Evolutionary conservation across 306 rosid species (phyloP).

Genomic region (Quercus agrifolia): DNA sequence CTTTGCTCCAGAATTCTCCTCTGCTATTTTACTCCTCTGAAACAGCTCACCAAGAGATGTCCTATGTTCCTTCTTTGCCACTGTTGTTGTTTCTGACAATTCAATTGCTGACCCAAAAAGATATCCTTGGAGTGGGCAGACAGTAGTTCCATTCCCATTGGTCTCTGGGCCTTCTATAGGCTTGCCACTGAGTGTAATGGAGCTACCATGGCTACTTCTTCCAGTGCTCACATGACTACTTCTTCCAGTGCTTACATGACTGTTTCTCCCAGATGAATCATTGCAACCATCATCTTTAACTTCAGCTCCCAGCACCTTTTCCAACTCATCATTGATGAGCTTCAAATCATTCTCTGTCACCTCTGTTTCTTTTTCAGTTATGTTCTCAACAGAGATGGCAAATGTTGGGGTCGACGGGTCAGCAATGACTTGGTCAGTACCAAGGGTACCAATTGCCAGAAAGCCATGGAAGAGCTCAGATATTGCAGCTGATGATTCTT

Average conservation of each 20-base stretch:
- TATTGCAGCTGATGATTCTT: conserved; percentile 45
- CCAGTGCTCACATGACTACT: conserved; percentile 89
- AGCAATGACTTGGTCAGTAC: conserved; percentile 51
- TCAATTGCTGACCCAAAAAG: conserved; percentile 79
- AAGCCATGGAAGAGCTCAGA: conserved; percentile 91
- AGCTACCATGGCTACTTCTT: conserved; percentile 84
- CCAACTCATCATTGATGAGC: conserved; percentile 84
- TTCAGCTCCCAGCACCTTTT: conserved; percentile 79
- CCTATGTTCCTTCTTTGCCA: conserved; percentile 72
- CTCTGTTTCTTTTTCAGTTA: conserved; percentile 83
- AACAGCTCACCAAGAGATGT: conserved; percentile 84
- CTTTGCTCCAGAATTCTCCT: conserved; percentile 53
- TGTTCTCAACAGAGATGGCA: conserved; percentile 65
- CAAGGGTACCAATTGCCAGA: conserved; percentile 91
- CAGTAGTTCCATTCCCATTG: conserved; percentile 49
- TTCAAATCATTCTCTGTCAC: conserved; percentile 82
- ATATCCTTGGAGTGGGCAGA: conserved; percentile 82
- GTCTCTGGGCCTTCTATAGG: conserved; percentile 47
- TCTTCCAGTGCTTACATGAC: conserved; percentile 84
- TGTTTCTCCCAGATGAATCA: conserved; percentile 79
- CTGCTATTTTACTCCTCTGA: conserved; percentile 62
- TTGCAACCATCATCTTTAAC: conserved; percentile 62
- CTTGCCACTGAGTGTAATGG: conserved; percentile 74
- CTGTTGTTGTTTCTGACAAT: conserved; percentile 56
- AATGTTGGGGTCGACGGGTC: conserved; percentile 81